Conservation (phyloP, 345 rosid genomes). For the Boechera retrofracta region DNA sequence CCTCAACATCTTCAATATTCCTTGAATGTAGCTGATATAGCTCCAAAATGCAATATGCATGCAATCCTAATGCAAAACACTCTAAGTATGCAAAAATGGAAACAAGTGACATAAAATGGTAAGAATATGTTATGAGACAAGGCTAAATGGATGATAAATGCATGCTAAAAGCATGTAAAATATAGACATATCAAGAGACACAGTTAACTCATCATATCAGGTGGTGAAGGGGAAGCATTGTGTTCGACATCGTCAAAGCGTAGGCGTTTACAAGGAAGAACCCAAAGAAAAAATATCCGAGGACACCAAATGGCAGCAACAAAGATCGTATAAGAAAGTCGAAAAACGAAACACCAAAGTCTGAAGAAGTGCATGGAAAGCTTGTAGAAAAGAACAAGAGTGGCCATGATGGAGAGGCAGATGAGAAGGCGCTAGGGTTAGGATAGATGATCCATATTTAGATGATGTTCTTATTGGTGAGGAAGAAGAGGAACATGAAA, state of each 20-base stretch:
- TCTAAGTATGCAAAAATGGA: too few relatives aligned
- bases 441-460: too few relatives aligned
- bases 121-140: too few relatives aligned
- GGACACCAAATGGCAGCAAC: constrained; percentile 31
- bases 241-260: constrained; percentile 72
- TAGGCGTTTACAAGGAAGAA: constrained; percentile 55
- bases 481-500: too few relatives aligned
- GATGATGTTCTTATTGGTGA: too few relatives aligned
- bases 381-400: constrained; percentile 20
- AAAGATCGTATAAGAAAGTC: constrained; percentile 26
- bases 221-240: constrained; percentile 65
- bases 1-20: too few relatives aligned
- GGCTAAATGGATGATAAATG: too few relatives aligned
- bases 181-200: constrained; percentile 9
- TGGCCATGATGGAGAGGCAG: constrained; percentile 26
- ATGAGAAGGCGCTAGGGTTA: constrained; percentile 30
- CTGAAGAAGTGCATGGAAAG: constrained; percentile 8
- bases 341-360: constrained; percentile 29
- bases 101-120: too few relatives aligned
- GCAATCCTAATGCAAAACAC: too few relatives aligned
- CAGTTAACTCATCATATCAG: constrained; percentile 44
- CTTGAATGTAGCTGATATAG: too few relatives aligned
- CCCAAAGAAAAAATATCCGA: constrained; percentile 21
- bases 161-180: too few relatives aligned
- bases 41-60: too few relatives aligned